Percentiles rank a stretch among this genome's conserved stretches.
phyloP scores from a whole-genome alignment of 2,329 filamentous ascomycete species.

The Hypoxylon sp. region DNA sequence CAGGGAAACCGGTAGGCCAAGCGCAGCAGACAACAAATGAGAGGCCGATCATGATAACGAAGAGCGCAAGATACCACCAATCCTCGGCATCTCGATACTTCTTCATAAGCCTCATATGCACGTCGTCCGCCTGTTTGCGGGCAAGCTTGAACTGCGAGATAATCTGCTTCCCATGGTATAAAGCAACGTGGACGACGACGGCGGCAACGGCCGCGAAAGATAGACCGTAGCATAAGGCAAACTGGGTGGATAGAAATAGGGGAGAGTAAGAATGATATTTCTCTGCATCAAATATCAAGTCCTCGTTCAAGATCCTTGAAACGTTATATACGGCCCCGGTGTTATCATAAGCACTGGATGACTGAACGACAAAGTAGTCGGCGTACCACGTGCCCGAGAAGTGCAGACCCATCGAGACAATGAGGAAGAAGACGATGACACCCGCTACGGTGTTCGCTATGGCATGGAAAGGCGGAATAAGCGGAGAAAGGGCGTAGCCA shows the following conservation, averaged over 20 bases:
- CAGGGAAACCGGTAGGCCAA: conserved; percentile 70
- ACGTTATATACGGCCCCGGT: conserved; percentile 72
- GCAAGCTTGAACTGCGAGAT: conserved; percentile 68
- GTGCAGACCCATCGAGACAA: conserved; percentile 70
- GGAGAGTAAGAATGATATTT: conserved; percentile 75
- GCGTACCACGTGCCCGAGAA: conserved; percentile 69
- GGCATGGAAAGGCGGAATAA: conserved; percentile 71
- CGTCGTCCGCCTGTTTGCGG: conserved; percentile 65
- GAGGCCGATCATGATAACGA: conserved; percentile 66
- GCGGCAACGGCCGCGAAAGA: conserved; percentile 76
- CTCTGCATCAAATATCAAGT: conserved; percentile 70
- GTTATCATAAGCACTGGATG: conserved; percentile 74
- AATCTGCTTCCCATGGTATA: conserved; percentile 69
- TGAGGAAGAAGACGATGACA: conserved; percentile 67
- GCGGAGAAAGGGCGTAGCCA: conserved; percentile 67
- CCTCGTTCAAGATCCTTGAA: conserved; percentile 67
- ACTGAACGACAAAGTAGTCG: conserved; percentile 73
- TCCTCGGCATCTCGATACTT: conserved; percentile 71
- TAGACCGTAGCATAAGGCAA: conserved; percentile 70
- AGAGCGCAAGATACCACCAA: conserved; percentile 69
- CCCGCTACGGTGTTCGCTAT: conserved; percentile 70
- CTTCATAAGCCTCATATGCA: conserved; percentile 73
- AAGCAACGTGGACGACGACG: conserved; percentile 67
- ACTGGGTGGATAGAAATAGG: conserved; percentile 74
- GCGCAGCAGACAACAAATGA: conserved; percentile 67